A percentile compares a stretch with the other conserved stretches of the same genome.
These are phyloP conservation scores for Solanum neorickii DNA, from an alignment of 257 asterid species.

Conservation along the genomic window DNA sequence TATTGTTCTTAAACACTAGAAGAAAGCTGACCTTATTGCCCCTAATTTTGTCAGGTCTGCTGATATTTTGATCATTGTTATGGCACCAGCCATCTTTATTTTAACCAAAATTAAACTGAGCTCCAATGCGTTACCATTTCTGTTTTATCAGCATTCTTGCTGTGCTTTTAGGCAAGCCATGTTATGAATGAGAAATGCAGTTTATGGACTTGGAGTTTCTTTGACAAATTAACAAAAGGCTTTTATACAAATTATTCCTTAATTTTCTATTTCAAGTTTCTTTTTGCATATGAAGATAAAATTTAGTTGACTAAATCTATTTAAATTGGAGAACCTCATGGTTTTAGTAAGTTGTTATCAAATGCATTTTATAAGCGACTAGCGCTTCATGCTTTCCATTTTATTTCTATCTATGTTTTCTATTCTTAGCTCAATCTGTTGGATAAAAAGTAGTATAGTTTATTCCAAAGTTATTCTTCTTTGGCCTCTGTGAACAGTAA, in stretches of 20 bases:
- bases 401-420: neutral
- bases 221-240: neutral
- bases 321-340: neutral
- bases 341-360: neutral
- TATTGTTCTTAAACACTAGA: neutral
- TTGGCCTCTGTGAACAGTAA: neutral
- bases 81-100: neutral
- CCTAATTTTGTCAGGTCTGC: neutral
- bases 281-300: neutral
- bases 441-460: neutral
- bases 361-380: neutral
- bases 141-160: neutral
- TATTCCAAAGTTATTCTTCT: neutral
- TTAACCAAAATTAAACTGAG: neutral
- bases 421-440: neutral
- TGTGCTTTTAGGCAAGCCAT: neutral
- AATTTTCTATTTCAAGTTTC: neutral
- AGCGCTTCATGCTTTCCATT: neutral
- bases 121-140: neutral
- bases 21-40: neutral
- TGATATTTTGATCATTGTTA: neutral
- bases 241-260: neutral
- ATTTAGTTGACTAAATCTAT: neutral
- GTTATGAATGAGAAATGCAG: neutral
- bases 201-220: neutral